Base-by-base conservation (phyloP, 2,329 filamentous ascomycete genomes). In the Colletotrichum godetiae region DNA sequence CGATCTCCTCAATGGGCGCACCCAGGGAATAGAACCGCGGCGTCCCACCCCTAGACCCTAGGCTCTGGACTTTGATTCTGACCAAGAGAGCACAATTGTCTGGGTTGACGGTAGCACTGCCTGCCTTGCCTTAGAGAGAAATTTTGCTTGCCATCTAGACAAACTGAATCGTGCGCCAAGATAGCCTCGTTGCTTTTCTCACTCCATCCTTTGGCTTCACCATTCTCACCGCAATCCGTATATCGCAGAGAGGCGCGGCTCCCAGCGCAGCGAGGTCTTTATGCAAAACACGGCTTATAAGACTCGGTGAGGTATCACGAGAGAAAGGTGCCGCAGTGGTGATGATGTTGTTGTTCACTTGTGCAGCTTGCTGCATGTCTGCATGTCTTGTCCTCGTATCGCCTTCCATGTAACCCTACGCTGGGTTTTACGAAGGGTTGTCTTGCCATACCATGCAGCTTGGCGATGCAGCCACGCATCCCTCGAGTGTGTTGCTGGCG, bases 341-440 rank as follows among this genome's bases (percentile, higher is more conserved):
- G 15, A n/a, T 35, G 27, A 29, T 11, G 35, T 27, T 11, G 35
- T 27, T 22, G 61, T 10, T 31, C 13, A 55, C 52, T 60, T 62
- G 42, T 59, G 66, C 42, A 68, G 58, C 46, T 55, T 69, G 59
- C 69, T 64, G 66, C 60, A 70, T 4, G 42, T 49, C 55, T 61
- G 60, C 67, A 73, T 61, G 70, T 70, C 46, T 66, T 29, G 70
- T 56, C 60, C 70, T 73, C 70, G 70, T 73, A 73, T 73, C 67
- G 42, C 56, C 29, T 27, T 73, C 67, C 60, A 65, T 65, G 67
- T 60, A 65, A 68, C 66, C 69, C 60, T 63, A 42, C 37, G 62
- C 55, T 58, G 35, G 46, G 35, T 29, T 69, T 70, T 57, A 73
- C 70, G 46, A 70, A 70, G 69, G 58, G 24, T 22, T 59, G 58